Evolutionary conservation across 768 basidiomycete species (phyloP).

Genomic region (Tulasnella sp.): DNA sequence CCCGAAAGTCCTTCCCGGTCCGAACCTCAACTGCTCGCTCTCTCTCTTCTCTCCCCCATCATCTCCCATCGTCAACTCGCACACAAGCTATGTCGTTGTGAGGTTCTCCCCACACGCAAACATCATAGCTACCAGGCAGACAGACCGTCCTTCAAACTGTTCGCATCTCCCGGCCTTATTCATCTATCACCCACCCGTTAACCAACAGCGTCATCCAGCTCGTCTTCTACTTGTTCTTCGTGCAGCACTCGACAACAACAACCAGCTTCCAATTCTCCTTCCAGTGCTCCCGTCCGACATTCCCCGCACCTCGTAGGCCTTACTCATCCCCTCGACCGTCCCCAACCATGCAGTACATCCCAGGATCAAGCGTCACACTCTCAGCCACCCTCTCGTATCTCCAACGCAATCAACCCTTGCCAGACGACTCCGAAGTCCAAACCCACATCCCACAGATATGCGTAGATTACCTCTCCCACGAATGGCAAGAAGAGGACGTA

Average conservation of each 20-base stretch:
- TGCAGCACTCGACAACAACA: not conserved
- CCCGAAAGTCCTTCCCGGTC: not conserved
- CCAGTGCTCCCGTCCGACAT: not conserved
- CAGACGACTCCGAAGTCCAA: conserved; percentile 72
- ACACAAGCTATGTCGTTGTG: not conserved
- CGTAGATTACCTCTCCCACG: conserved; percentile 96
- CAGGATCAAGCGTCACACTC: conserved; percentile 17
- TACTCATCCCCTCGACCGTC: conserved; percentile 35
- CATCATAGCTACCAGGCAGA: not conserved
- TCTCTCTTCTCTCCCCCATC: not conserved
- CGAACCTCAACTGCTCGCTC: not conserved
- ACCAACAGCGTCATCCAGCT: not conserved
- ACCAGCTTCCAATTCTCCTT: not conserved
- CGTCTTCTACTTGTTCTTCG: not conserved
- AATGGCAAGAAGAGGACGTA: conserved; percentile 97
- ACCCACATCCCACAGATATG: conserved; percentile 70
- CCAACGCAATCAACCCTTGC: conserved; percentile 23
- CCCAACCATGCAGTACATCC: conserved; percentile 30
- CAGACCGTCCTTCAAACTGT: not conserved
- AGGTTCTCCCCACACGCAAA: not conserved
- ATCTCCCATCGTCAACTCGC: not conserved
- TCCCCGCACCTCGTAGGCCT: not conserved
- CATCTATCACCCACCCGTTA: not conserved
- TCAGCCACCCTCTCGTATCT: conserved; percentile 10
- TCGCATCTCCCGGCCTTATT: not conserved